phyloP scores from a whole-genome alignment of 352 stramenopile species.

The Globisporangium nunn region DNA sequence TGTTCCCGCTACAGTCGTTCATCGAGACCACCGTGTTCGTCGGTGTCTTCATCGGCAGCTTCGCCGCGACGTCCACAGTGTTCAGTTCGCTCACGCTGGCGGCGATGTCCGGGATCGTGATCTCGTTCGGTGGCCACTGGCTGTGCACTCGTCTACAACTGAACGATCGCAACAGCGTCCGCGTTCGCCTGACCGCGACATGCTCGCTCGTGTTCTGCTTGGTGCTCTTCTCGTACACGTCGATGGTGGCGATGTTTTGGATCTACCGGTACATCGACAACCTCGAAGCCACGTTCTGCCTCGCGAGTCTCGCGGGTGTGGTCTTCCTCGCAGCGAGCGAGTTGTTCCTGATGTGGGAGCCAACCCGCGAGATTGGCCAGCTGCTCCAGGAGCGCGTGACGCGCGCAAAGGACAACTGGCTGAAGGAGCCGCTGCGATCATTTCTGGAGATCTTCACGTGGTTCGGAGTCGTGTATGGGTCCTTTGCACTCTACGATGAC shows the following conservation, averaged over 20 bases:
- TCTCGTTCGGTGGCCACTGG: constrained; percentile 67
- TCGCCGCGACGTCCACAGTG: constrained; percentile 57
- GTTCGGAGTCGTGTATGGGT: constrained; percentile 71
- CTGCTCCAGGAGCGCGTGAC: constrained; percentile 75
- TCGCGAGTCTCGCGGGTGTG: constrained; percentile 70
- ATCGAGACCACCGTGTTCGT: constrained; percentile 64
- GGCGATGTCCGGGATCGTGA: constrained; percentile 61
- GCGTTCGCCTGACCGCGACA: constrained; percentile 56
- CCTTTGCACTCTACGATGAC: constrained; percentile 79
- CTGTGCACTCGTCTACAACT: constrained; percentile 53
- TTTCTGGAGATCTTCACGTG: constrained; percentile 83
- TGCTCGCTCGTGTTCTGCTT: constrained; percentile 72
- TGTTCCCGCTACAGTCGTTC: constrained; percentile 75
- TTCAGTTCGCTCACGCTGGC: constrained; percentile 75
- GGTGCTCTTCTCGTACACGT: constrained; percentile 63
- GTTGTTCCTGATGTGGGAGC: constrained; percentile 76
- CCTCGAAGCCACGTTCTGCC: constrained; percentile 78
- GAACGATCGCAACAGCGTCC: constrained; percentile 43
- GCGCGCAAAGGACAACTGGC: constrained; percentile 73
- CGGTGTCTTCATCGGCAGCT: constrained; percentile 70
- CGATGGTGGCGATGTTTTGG: constrained; percentile 58
- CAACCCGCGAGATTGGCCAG: constrained; percentile 58
- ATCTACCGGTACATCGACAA: constrained; percentile 85
- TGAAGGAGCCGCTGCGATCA: constrained; percentile 60
- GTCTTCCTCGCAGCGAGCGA: constrained; percentile 78